Conservation (phyloP, 257 asterid genomes). For the Capsicum baccatum region DNA sequence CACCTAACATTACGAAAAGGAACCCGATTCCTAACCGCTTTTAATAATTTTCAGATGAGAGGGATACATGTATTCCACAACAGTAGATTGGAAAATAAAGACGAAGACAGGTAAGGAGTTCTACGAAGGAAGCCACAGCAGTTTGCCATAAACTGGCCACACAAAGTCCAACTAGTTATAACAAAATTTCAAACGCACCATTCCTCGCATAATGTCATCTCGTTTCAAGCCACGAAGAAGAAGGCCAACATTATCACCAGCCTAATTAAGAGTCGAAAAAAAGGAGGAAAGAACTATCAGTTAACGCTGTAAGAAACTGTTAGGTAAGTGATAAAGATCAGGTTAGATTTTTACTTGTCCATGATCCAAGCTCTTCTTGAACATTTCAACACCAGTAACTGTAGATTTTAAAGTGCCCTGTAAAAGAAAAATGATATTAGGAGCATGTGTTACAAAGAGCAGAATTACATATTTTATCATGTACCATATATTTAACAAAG, state of each 20-base stretch:
- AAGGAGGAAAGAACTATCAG: neutral
- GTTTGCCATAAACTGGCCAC: neutral
- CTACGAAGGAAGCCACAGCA: neutral
- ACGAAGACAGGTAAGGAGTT: neutral
- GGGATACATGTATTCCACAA: neutral
- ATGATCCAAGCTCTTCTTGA: conserved; percentile 87
- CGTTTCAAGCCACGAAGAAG: conserved; percentile 97
- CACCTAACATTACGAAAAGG: neutral
- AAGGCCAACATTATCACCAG: conserved; percentile 99
- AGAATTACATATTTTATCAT: conserved; percentile 3
- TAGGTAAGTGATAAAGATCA: neutral
- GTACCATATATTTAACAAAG: conserved; percentile 19
- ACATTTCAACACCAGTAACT: conserved; percentile 99
- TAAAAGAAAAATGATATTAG: conserved; percentile 25
- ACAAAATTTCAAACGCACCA: conserved; percentile 53
- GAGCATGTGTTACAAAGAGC: conserved; percentile 21
- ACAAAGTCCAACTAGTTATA: neutral
- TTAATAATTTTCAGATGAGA: neutral
- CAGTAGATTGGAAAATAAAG: neutral
- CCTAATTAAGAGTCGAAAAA: conserved; percentile 51
- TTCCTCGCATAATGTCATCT: conserved; percentile 86
- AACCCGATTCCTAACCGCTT: conserved; percentile 3
- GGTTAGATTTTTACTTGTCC: conserved; percentile 69
- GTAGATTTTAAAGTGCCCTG: conserved; percentile 83
- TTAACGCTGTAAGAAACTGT: neutral